A percentile compares a stretch with the other conserved stretches of the same genome.
Evolutionary conservation across 75 land plant genomes (phyloP).

Genomic region (Selaginella moellendorffii): DNA sequence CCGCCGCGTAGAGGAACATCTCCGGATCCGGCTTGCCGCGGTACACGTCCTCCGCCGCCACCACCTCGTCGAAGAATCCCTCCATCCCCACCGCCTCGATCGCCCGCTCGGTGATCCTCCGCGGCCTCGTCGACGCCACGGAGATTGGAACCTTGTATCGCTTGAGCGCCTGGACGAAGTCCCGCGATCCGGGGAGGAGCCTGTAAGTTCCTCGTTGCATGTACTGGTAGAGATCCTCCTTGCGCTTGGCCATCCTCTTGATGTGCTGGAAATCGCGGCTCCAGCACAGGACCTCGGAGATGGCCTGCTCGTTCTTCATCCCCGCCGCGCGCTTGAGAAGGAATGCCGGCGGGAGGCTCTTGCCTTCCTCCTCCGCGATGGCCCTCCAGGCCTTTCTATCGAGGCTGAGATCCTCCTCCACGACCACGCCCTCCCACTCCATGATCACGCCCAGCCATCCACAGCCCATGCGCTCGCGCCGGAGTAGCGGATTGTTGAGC

Average conservation of each 20-base stretch:
- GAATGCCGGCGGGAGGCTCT: conserved; percentile 58
- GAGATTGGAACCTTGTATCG: conserved; percentile 71
- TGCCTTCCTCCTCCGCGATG: conserved; percentile 75
- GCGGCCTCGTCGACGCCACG: conserved; percentile 74
- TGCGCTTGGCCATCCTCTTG: conserved; percentile 51
- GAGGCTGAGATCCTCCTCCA: conserved; percentile 63
- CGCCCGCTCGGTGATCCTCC: conserved; percentile 43
- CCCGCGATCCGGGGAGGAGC: conserved; percentile 58
- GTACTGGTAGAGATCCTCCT: conserved; percentile 61
- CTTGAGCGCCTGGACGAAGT: conserved; percentile 52
- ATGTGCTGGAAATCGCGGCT: conserved; percentile 47
- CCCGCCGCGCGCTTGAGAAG: conserved; percentile 62
- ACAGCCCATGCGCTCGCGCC: conserved; percentile 73
- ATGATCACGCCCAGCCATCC: conserved; percentile 85
- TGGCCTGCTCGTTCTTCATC: conserved; percentile 94
- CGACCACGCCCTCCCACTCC: conserved; percentile 88
- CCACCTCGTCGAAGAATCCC: conserved; percentile 45
- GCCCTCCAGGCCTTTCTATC: conserved; percentile 74
- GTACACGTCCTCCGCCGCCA: conserved; percentile 79
- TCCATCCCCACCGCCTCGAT: conserved; percentile 54
- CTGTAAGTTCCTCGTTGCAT: conserved; percentile 61
- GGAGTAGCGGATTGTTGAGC: conserved; percentile 61
- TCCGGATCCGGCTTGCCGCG: conserved; percentile 99
- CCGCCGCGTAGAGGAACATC: conserved; percentile 87
- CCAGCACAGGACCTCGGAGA: conserved; percentile 94